These are phyloP conservation scores for grape (Vitis vinifera) DNA, from an alignment of 164 flowering plant genomes.

Conservation along the genomic window DNA sequence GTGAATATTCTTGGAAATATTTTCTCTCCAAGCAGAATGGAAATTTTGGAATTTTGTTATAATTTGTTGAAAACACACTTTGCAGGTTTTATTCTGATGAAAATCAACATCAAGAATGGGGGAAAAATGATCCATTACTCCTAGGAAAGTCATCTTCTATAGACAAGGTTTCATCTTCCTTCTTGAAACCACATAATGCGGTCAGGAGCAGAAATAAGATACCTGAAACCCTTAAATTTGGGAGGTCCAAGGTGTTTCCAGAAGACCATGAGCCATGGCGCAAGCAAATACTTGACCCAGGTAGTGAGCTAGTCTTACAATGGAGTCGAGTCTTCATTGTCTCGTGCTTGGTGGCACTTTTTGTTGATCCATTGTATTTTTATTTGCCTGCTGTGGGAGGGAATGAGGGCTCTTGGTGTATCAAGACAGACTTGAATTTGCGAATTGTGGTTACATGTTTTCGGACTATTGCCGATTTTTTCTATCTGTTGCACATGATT, in stretches of 20 bases:
- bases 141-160: constrained; percentile 36
- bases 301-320: constrained; percentile 62
- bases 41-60: too few species aligned
- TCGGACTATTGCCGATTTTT: constrained; percentile 67
- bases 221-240: constrained; percentile 27
- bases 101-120: constrained; percentile 41
- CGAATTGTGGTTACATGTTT: constrained; percentile 65
- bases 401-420: constrained; percentile 33
- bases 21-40: neutral
- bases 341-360: constrained; percentile 81
- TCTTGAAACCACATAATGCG: constrained; percentile 30
- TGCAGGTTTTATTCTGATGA: constrained; percentile 66
- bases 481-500: constrained; percentile 63
- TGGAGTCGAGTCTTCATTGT: constrained; percentile 81
- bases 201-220: constrained; percentile 25
- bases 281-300: constrained; percentile 73
- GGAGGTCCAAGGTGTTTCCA: constrained; percentile 48
- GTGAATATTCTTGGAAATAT: too few species aligned
- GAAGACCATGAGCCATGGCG: constrained; percentile 54
- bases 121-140: constrained; percentile 21
- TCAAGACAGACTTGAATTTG: constrained; percentile 58
- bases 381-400: constrained; percentile 64
- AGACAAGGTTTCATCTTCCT: constrained; percentile 34
- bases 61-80: neutral
- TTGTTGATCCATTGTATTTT: constrained; percentile 82